A percentile compares a stretch with the other conserved stretches of the same genome.
Evolutionary conservation across 805 yeast species (phyloP).

Genomic region (Metschnikowia continentalis): DNA sequence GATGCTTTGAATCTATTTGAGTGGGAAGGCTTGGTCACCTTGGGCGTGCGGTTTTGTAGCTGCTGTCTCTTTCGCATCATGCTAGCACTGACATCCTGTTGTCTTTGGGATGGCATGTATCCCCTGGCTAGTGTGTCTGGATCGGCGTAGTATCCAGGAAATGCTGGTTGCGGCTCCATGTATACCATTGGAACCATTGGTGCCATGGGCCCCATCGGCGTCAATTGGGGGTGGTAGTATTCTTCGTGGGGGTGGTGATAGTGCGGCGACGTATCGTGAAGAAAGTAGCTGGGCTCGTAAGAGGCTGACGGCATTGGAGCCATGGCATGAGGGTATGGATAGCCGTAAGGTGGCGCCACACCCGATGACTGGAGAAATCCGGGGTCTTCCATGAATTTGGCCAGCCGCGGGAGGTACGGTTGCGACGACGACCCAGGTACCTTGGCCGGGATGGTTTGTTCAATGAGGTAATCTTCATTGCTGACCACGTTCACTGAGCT

Average conservation of each 20-base stretch:
- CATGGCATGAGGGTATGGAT: slow-evolving; percentile 8
- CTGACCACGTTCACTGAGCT: slow-evolving; percentile 29
- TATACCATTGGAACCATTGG: slow-evolving; percentile 8
- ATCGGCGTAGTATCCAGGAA: slow-evolving; percentile 7
- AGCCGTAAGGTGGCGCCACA: slow-evolving; percentile 5
- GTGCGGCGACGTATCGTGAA: slow-evolving; percentile 5
- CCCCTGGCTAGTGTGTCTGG: slow-evolving; percentile 6
- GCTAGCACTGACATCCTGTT: slow-evolving; percentile 29
- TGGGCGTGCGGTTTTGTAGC: slow-evolving; percentile 14
- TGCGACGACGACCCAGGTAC: slow-evolving; percentile 17
- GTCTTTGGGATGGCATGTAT: slow-evolving; percentile 23
- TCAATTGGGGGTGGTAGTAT: slow-evolving; percentile 6
- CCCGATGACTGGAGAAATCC: slow-evolving; percentile 7
- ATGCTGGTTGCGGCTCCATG: slow-evolving; percentile 7
- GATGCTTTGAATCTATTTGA: slow-evolving; percentile 1
- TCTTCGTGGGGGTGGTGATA: slow-evolving; percentile 11
- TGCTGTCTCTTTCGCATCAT: slow-evolving; percentile 33
- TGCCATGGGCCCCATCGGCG: slow-evolving; percentile 7
- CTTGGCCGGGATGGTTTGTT: slow-evolving; percentile 46
- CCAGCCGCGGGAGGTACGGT: slow-evolving; percentile 24
- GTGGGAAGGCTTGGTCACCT: slow-evolving; percentile 12
- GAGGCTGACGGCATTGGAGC: slow-evolving; percentile 9
- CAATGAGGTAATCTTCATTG: slow-evolving; percentile 47
- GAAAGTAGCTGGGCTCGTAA: slow-evolving; percentile 4
- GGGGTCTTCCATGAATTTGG: slow-evolving; percentile 12